Conservation (phyloP, 129 eudicot genomes). For the Ambrosia trifida region DNA sequence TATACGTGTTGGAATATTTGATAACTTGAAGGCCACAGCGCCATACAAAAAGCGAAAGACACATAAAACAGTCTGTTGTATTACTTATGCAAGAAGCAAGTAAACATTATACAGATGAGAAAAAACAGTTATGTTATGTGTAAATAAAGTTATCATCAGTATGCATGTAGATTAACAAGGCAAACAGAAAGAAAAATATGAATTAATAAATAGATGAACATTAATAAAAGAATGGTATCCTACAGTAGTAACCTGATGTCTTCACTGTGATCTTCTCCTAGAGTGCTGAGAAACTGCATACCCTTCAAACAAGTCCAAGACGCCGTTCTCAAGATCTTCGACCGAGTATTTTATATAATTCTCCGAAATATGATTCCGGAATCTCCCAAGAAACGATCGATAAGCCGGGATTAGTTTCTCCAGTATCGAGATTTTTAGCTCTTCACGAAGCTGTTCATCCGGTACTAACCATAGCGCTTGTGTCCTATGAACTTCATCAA, state of each 20-base stretch:
- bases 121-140: constrained; percentile 17
- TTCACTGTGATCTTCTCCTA: constrained; percentile 61
- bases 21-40: constrained; percentile 56
- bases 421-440: constrained; percentile 56
- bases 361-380: constrained; percentile 68
- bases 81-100: constrained; percentile 13
- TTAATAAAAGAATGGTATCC: constrained; percentile 65
- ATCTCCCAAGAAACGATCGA: constrained; percentile 63
- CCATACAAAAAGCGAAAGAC: neutral
- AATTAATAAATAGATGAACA: constrained; percentile 21
- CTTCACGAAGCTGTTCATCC: constrained; percentile 68
- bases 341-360: constrained; percentile 68
- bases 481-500: constrained; percentile 73
- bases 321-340: constrained; percentile 66
- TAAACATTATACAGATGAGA: constrained; percentile 9
- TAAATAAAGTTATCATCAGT: constrained; percentile 25
- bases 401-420: constrained; percentile 70
- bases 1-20: constrained; percentile 71
- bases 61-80: constrained; percentile 17
- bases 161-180: constrained; percentile 25
- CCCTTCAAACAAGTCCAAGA: constrained; percentile 77
- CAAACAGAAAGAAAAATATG: constrained; percentile 25
- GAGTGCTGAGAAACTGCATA: constrained; percentile 55
- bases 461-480: constrained; percentile 74
- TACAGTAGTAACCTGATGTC: constrained; percentile 27